A percentile compares a stretch with the other conserved stretches of the same genome.
Evolutionary conservation across 176 grass and related monocot genomes (phyloP).

Genomic region (Tillandsia fasciculata): DNA sequence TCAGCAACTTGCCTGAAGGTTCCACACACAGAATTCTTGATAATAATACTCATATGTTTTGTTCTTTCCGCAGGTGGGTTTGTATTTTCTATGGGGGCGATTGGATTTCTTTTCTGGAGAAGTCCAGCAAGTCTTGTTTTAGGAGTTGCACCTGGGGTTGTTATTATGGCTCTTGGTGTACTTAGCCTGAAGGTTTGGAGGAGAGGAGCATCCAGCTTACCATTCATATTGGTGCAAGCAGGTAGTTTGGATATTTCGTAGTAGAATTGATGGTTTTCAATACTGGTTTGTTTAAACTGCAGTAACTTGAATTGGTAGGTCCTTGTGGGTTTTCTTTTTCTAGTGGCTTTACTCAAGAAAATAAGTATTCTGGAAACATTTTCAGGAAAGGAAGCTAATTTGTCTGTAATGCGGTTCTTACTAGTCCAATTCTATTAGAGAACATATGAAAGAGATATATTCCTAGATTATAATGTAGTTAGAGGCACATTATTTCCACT

Average conservation of each 20-base stretch:
- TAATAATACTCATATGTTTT: constrained; percentile 14
- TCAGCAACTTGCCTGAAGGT: too few relatives aligned
- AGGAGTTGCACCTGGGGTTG: constrained; percentile 67
- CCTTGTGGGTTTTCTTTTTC: background rate
- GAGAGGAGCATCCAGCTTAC: constrained; percentile 68
- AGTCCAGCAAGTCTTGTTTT: constrained; percentile 51
- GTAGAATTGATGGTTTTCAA: constrained; percentile 1
- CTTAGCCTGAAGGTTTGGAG: constrained; percentile 89
- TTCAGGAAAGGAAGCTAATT: too few relatives aligned
- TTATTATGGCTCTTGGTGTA: constrained; percentile 53
- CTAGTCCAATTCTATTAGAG: too few relatives aligned
- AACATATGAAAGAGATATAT: too few relatives aligned
- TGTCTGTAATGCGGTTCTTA: too few relatives aligned
- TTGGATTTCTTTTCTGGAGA: constrained; percentile 84
- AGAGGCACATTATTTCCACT: too few relatives aligned
- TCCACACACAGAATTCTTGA: constrained; percentile 4
- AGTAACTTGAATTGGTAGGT: background rate
- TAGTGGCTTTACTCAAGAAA: background rate
- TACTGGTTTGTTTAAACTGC: too few relatives aligned
- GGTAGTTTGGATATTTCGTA: constrained; percentile 32
- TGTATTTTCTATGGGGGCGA: constrained; percentile 53
- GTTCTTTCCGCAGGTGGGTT: constrained; percentile 38
- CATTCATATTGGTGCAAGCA: constrained; percentile 83
- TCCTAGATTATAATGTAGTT: too few relatives aligned
- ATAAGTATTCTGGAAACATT: too few relatives aligned